Evolutionary conservation across 345 rosid genomes (phyloP).

Genomic region (Melaleuca alternifolia): DNA sequence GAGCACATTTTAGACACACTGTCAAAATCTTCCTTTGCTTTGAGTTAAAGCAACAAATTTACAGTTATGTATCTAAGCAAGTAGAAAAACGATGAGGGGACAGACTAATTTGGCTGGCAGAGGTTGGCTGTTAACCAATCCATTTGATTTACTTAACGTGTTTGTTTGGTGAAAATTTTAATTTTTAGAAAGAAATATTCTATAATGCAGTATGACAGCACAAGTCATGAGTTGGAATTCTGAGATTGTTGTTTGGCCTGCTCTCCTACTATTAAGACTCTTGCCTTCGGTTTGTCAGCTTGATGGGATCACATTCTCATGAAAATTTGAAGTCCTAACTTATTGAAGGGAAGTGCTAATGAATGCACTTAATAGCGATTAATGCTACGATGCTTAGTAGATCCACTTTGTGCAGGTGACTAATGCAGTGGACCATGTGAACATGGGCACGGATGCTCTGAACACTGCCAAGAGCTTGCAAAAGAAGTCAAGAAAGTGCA

Average conservation of each 20-base stretch:
- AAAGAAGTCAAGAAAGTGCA: slow-evolving; percentile 55
- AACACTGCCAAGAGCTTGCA: slow-evolving; percentile 38
- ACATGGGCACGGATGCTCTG: slow-evolving; percentile 45
- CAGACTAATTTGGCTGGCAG: neutral
- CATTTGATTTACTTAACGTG: neutral
- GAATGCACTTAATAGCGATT: neutral
- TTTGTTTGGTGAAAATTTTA: neutral
- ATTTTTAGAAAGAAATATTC: neutral
- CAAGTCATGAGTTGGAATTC: neutral
- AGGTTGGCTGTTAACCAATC: neutral
- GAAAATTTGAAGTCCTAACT: neutral
- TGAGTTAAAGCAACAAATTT: neutral
- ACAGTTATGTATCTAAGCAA: neutral
- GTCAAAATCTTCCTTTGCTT: neutral
- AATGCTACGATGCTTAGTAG: neutral
- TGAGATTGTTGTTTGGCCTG: neutral
- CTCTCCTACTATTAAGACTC: neutral
- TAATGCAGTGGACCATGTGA: slow-evolving; percentile 45
- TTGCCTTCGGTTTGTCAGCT: neutral
- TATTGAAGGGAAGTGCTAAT: neutral
- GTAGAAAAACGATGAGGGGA: neutral
- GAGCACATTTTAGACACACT: neutral
- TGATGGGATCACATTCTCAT: neutral
- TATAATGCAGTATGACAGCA: neutral
- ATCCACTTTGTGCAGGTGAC: slow-evolving; percentile 30